Evolutionary conservation across 352 stramenopile genomes (phyloP).

Genomic region (Pythium biforme): DNA sequence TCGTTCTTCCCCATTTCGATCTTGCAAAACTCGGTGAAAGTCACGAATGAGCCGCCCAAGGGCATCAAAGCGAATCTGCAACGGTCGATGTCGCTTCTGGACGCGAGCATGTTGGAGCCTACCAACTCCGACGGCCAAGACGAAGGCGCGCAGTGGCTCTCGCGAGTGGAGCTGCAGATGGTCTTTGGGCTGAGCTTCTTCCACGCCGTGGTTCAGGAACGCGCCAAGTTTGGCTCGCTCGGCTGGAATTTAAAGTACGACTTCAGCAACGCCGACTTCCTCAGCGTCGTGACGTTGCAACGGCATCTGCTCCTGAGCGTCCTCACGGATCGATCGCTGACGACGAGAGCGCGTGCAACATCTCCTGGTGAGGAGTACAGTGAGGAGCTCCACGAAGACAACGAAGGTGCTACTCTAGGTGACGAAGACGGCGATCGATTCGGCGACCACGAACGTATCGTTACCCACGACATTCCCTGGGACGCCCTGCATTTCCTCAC

Average conservation of each 20-base stretch:
- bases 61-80: slow-evolving; percentile 75
- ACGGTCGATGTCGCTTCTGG: slow-evolving; percentile 55
- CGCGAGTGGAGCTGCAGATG: slow-evolving; percentile 46
- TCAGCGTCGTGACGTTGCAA: slow-evolving; percentile 65
- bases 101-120: slow-evolving; percentile 4
- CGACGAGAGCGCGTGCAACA: background rate
- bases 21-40: slow-evolving; percentile 73
- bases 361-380: background rate
- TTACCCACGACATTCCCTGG: slow-evolving; percentile 48
- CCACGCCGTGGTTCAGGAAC: slow-evolving; percentile 73
- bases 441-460: background rate
- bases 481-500: slow-evolving; percentile 78
- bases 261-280: slow-evolving; percentile 76
- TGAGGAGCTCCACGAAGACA: background rate
- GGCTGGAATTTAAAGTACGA: slow-evolving; percentile 82
- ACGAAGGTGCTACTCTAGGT: background rate
- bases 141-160: slow-evolving; percentile 12
- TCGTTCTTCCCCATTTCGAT: slow-evolving; percentile 71
- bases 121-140: background rate
- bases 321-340: background rate
- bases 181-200: slow-evolving; percentile 79
- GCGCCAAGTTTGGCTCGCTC: slow-evolving; percentile 68
- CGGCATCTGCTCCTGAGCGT: slow-evolving; percentile 39
- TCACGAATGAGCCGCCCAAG: slow-evolving; percentile 74
- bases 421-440: background rate